Evolutionary conservation across 2,329 filamentous ascomycete species (phyloP).

Genomic region (Fusarium sp.): DNA sequence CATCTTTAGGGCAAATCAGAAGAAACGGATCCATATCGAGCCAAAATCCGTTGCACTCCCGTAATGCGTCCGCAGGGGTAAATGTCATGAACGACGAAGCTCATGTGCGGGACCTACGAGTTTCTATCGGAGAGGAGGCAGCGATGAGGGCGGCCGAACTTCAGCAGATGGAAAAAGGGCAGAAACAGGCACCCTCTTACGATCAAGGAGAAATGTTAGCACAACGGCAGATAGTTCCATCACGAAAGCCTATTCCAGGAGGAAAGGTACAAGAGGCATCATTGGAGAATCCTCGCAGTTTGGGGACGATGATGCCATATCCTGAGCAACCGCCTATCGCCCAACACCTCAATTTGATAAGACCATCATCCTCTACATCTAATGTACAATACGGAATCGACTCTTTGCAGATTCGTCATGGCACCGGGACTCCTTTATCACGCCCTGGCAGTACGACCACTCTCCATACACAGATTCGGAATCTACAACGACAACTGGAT

Average conservation of each 20-base stretch:
- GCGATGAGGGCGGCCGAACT: slow-evolving; percentile 32
- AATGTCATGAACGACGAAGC: background rate
- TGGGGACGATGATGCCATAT: slow-evolving; percentile 57
- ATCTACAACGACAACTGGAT: slow-evolving; percentile 63
- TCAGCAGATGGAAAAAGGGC: slow-evolving; percentile 19
- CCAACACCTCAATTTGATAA: slow-evolving; percentile 54
- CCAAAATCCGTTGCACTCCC: slow-evolving; percentile 8
- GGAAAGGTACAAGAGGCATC: slow-evolving; percentile 13
- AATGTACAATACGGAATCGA: slow-evolving; percentile 18
- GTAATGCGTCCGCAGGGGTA: slow-evolving; percentile 10
- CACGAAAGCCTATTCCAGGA: slow-evolving; percentile 24
- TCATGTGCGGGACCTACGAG: slow-evolving; percentile 21
- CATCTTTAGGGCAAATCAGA: slow-evolving; percentile 14
- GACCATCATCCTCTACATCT: slow-evolving; percentile 53
- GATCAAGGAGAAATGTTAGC: slow-evolving; percentile 7
- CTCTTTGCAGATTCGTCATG: background rate
- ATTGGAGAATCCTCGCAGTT: slow-evolving; percentile 46
- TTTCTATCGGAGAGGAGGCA: slow-evolving; percentile 38
- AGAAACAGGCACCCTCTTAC: background rate
- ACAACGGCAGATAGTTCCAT: slow-evolving; percentile 13
- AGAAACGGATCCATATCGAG: slow-evolving; percentile 16
- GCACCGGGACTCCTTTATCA: slow-evolving; percentile 32
- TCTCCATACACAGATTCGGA: slow-evolving; percentile 64
- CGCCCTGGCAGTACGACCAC: slow-evolving; percentile 51
- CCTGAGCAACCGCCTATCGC: slow-evolving; percentile 57